phyloP scores from a whole-genome alignment of 306 rosid species.

The Cucumis cinereus region DNA sequence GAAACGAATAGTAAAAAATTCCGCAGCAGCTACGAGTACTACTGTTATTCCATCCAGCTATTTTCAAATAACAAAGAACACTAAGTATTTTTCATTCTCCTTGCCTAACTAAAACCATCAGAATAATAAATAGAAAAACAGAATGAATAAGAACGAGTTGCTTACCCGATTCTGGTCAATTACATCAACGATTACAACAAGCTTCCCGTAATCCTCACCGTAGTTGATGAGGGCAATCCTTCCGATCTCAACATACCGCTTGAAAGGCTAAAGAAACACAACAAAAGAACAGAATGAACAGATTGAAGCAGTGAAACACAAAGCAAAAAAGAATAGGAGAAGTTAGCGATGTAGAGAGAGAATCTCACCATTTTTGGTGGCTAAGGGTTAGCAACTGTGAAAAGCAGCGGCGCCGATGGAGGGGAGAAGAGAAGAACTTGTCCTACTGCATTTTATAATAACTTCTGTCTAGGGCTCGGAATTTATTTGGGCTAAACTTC shows the following conservation, averaged over 20 bases:
- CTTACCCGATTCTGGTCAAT: conserved; percentile 75
- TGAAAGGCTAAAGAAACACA: conserved; percentile 51
- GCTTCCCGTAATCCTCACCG: conserved; percentile 79
- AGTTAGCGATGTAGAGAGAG: neutral
- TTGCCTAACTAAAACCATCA: neutral
- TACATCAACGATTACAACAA: conserved; percentile 88
- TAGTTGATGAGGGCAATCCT: conserved; percentile 86
- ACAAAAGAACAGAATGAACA: neutral
- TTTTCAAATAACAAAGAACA: neutral
- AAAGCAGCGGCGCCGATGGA: neutral
- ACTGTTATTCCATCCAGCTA: neutral
- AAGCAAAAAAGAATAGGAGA: neutral
- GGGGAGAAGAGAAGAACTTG: accelerated
- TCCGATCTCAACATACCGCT: conserved; percentile 89
- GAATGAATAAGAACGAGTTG: neutral
- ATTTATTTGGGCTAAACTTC: neutral
- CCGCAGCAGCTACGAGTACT: neutral
- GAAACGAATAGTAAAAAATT: neutral
- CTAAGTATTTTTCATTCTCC: neutral
- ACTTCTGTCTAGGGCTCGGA: neutral
- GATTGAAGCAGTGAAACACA: neutral
- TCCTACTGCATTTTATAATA: neutral
- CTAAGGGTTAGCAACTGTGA: neutral
- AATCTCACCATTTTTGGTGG: conserved; percentile 35
- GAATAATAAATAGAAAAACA: neutral